Evolutionary conservation across 371 early-diverging fungal genomes (phyloP).

Genomic region (Mortierella sp.): DNA sequence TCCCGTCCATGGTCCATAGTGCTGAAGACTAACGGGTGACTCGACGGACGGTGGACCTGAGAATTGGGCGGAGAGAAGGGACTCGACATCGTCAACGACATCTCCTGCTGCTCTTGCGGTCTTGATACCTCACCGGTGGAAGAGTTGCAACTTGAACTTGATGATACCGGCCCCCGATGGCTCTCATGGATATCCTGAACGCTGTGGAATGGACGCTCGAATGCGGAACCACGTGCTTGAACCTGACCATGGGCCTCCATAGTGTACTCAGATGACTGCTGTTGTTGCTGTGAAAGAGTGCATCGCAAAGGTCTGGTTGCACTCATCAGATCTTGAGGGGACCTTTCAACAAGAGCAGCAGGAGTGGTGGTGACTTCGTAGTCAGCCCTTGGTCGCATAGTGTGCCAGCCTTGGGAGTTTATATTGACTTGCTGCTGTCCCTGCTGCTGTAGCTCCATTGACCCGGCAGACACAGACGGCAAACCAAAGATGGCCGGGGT

Average conservation of each 20-base stretch:
- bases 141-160: not conserved
- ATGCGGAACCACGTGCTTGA: not conserved
- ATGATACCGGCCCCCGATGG: not conserved
- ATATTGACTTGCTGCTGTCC: not conserved
- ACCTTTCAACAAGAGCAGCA: not conserved
- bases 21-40: not conserved
- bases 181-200: not conserved
- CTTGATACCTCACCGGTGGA: not conserved
- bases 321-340: not conserved
- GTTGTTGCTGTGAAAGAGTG: not conserved
- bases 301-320: not conserved
- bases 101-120: not conserved
- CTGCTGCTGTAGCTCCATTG: conserved; percentile 1
- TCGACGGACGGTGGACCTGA: not conserved
- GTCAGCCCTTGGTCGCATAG: not conserved
- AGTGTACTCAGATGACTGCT: not conserved
- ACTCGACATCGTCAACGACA: not conserved
- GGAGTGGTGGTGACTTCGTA: not conserved
- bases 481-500: conserved; percentile 36
- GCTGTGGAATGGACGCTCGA: not conserved
- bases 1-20: not conserved
- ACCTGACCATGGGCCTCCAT: not conserved
- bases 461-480: not conserved
- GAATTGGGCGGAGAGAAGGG: not conserved
- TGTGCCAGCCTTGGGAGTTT: not conserved